Percentiles rank a stretch among this genome's conserved stretches.
Evolutionary conservation across 257 asterid genomes (phyloP).

Genomic region (Nicotiana obtusifolia): DNA sequence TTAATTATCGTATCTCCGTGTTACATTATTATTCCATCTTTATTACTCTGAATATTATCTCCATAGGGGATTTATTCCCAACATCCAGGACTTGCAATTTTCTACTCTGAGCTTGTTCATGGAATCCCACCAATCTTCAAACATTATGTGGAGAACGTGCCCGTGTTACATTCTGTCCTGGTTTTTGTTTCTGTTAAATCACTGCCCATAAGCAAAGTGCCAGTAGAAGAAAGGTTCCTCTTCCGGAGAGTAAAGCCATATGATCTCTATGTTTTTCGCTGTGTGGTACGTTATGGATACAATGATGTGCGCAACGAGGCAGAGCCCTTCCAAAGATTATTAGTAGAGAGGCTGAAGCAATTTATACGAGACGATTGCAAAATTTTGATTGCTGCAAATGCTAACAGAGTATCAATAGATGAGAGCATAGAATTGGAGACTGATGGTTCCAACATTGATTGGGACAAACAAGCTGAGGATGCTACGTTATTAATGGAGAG

Average conservation of each 20-base stretch:
- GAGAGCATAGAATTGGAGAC: background rate
- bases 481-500: background rate
- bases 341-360: constrained; percentile 34
- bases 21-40: too few relatives aligned
- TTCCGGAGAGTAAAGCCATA: constrained; percentile 43
- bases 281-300: constrained; percentile 61
- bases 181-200: constrained; percentile 55
- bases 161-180: constrained; percentile 41
- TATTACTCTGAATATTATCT: too few relatives aligned
- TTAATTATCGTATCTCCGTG: too few relatives aligned
- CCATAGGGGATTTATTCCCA: too few relatives aligned
- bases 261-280: constrained; percentile 35
- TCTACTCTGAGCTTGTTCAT: constrained; percentile 55
- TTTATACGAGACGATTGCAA: constrained; percentile 21
- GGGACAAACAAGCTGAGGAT: background rate
- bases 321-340: constrained; percentile 33
- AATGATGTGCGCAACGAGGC: constrained; percentile 33
- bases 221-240: constrained; percentile 41
- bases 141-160: constrained; percentile 48
- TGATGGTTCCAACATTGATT: background rate
- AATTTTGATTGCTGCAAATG: background rate
- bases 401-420: background rate
- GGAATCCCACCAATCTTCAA: constrained; percentile 65
- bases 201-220: constrained; percentile 44
- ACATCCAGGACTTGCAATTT: constrained; percentile 53